A percentile compares a stretch with the other conserved stretches of the same genome.
Evolutionary conservation across 1,284 basidiomycete genomes (phyloP).

Genomic region (Rhizopogon parksii): DNA sequence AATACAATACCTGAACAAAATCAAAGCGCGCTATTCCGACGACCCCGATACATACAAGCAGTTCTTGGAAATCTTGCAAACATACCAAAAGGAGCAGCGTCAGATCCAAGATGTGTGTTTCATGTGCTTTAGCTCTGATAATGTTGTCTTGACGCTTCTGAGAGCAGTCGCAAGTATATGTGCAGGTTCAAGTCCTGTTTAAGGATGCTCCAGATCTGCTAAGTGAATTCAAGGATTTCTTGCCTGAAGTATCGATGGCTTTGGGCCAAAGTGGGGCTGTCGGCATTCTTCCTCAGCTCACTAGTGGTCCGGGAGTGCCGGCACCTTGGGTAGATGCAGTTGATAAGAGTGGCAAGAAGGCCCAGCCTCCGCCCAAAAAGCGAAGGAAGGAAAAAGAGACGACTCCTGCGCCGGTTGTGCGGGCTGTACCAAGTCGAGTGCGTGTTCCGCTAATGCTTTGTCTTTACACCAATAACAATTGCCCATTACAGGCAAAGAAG

Average conservation of each 20-base stretch:
- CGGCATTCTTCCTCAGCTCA: slow-evolving; percentile 40
- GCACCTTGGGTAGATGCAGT: slow-evolving; percentile 36
- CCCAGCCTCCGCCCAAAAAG: slow-evolving; percentile 36
- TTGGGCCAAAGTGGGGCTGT: slow-evolving; percentile 31
- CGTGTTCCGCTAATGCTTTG: slow-evolving; percentile 6
- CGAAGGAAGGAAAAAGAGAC: slow-evolving; percentile 51
- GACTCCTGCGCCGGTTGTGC: slow-evolving; percentile 47
- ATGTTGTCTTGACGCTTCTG: slow-evolving; percentile 10
- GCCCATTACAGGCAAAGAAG: slow-evolving; percentile 43
- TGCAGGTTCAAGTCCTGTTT: slow-evolving; percentile 90
- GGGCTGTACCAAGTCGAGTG: slow-evolving; percentile 36
- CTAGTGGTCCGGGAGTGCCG: slow-evolving; percentile 26
- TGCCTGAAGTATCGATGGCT: slow-evolving; percentile 63
- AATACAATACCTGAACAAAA: slow-evolving; percentile 98
- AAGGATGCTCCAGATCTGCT: slow-evolving; percentile 89
- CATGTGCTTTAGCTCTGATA: slow-evolving; percentile 8
- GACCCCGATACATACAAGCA: slow-evolving; percentile 96
- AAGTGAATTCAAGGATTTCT: slow-evolving; percentile 93
- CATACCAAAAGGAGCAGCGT: slow-evolving; percentile 92
- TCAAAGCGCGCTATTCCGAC: slow-evolving; percentile 90
- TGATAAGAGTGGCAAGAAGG: slow-evolving; percentile 42
- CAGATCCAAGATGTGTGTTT: slow-evolving; percentile 79
- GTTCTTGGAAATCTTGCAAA: slow-evolving; percentile 96
- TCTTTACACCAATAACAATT: slow-evolving; percentile 8
- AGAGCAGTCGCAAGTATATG: slow-evolving; percentile 73